Evolutionary conservation across 2,329 filamentous ascomycete species (phyloP).

Genomic region (Xylaria sp.): DNA sequence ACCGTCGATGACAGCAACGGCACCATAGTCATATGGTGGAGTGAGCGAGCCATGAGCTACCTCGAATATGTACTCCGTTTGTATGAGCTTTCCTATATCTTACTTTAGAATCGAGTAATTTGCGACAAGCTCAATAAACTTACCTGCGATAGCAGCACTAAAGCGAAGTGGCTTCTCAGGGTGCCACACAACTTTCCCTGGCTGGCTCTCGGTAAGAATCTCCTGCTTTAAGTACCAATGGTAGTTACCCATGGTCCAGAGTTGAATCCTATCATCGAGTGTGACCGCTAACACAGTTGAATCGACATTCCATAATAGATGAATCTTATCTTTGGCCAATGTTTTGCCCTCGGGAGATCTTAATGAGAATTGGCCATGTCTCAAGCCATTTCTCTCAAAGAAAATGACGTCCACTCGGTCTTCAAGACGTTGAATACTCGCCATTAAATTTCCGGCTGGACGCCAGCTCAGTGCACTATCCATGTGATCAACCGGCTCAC

Average conservation of each 20-base stretch:
- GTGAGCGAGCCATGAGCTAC: constrained; percentile 75
- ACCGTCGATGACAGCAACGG: constrained; percentile 87
- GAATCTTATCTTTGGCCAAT: constrained; percentile 67
- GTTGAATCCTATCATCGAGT: constrained; percentile 78
- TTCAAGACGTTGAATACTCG: constrained; percentile 79
- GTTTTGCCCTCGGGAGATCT: constrained; percentile 70
- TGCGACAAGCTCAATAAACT: constrained; percentile 37
- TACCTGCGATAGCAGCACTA: constrained; percentile 64
- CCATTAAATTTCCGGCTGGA: constrained; percentile 89
- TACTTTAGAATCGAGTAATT: constrained; percentile 33
- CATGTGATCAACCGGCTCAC: constrained; percentile 93
- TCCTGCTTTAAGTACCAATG: constrained; percentile 99
- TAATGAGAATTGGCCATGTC: constrained; percentile 94
- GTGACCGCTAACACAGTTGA: constrained; percentile 90
- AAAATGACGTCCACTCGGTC: constrained; percentile 86
- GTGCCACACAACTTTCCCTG: constrained; percentile 75
- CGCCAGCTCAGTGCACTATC: constrained; percentile 90
- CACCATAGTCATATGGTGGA: constrained; percentile 80
- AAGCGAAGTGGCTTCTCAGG: constrained; percentile 83
- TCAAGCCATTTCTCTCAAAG: constrained; percentile 95
- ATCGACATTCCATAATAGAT: constrained; percentile 88
- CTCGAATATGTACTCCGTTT: constrained; percentile 75
- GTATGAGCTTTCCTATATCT: constrained; percentile 60
- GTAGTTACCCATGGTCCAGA: constrained; percentile 98
- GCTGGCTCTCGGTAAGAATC: constrained; percentile 60